A percentile compares a stretch with the other conserved stretches of the same genome.
These are phyloP conservation scores for Piper longum DNA, from an alignment of 164 flowering plant genomes.

Conservation along the genomic window DNA sequence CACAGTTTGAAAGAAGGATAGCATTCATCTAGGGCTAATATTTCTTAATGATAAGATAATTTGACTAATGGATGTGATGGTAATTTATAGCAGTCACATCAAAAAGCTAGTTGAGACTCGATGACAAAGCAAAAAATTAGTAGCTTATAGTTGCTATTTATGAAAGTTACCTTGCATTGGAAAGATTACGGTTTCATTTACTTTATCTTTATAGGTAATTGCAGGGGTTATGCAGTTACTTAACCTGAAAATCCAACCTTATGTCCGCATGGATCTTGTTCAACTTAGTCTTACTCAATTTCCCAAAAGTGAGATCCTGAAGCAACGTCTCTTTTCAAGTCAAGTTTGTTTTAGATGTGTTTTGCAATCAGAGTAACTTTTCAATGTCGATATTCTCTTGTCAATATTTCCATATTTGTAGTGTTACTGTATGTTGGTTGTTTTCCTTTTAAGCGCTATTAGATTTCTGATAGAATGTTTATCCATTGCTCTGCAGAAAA, in stretches of 20 bases:
- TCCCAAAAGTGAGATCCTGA: constrained; percentile 17
- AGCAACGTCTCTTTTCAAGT: not conserved
- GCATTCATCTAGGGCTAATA: not conserved
- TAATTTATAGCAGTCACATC: no score
- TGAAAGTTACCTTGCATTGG: not conserved
- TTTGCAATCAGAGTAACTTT: not conserved
- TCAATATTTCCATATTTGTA: no score
- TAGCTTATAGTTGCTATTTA: not conserved
- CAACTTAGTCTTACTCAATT: constrained; percentile 41
- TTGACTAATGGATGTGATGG: no score
- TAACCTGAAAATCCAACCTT: constrained; percentile 63
- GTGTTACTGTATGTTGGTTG: no score
- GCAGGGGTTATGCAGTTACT: constrained; percentile 65
- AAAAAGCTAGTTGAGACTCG: no score
- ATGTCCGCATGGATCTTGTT: constrained; percentile 63
- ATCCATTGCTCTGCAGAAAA: constrained; percentile 31
- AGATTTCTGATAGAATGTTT: no score
- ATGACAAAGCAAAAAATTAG: not conserved
- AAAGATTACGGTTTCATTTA: constrained; percentile 5
- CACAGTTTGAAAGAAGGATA: not conserved
- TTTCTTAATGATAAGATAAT: no score
- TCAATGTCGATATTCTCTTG: not conserved
- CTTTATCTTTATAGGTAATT: constrained; percentile 45
- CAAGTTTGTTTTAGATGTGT: not conserved
- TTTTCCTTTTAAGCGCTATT: not conserved